Evolutionary conservation across 176 grass and related monocot species (phyloP).

Genomic region (Oryza rufipogon): DNA sequence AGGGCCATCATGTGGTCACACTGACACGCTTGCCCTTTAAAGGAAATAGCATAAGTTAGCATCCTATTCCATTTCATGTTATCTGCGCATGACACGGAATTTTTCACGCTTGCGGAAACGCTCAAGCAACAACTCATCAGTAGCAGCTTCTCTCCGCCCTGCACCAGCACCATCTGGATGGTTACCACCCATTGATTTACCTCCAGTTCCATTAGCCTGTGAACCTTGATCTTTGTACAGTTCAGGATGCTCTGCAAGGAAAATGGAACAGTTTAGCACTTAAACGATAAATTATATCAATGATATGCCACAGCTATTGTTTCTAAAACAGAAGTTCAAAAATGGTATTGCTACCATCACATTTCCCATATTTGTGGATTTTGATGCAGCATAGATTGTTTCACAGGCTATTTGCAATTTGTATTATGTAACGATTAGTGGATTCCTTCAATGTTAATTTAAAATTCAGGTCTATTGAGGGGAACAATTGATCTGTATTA

Average conservation of each 20-base stretch:
- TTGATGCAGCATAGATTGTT: not conserved
- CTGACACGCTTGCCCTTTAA: constrained; percentile 20
- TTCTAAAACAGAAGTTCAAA: not conserved
- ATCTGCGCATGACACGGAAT: constrained; percentile 69
- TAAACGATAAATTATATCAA: constrained; percentile 21
- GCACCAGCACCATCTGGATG: constrained; percentile 46
- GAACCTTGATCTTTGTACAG: constrained; percentile 59
- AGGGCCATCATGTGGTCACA: not conserved
- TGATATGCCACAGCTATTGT: not conserved
- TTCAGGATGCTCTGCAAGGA: constrained; percentile 63
- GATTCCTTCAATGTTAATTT: not conserved
- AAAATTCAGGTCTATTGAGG: not conserved
- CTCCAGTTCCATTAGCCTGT: constrained; percentile 41
- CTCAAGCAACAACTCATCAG: constrained; percentile 73
- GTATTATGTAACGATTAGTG: not conserved
- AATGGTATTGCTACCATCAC: not conserved
- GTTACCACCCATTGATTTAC: constrained; percentile 49
- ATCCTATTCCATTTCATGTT: constrained; percentile 11
- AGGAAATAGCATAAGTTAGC: constrained; percentile 3
- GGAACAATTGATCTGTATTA: not conserved
- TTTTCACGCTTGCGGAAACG: constrained; percentile 84
- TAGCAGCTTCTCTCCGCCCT: constrained; percentile 71
- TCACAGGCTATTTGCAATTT: not conserved
- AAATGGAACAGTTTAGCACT: constrained; percentile 25
- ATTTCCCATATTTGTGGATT: not conserved